Conservation (phyloP, 352 stramenopile species). For the Halophytophthora polymorphica region DNA sequence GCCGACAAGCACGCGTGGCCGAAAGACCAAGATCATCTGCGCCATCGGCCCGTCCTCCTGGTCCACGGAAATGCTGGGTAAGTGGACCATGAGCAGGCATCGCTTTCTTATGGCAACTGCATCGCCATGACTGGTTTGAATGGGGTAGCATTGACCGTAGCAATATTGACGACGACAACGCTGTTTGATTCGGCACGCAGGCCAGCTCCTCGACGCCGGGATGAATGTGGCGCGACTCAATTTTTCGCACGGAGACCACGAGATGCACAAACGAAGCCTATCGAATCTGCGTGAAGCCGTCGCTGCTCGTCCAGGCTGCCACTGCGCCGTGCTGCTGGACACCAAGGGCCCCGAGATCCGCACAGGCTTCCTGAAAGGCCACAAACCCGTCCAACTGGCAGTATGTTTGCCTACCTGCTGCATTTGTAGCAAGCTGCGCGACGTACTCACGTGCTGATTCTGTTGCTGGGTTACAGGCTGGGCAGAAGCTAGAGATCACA, state of each 20-base stretch:
- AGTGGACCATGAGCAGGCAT: too few relatives aligned
- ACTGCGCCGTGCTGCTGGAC: slow-evolving; percentile 95
- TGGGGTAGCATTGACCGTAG: too few relatives aligned
- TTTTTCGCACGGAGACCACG: slow-evolving; percentile 98
- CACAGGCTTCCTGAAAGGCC: slow-evolving; percentile 79
- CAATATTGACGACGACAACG: slow-evolving; percentile 1
- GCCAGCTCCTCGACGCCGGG: slow-evolving; percentile 77
- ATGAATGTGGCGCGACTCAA: slow-evolving; percentile 99
- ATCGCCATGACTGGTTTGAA: too few relatives aligned
- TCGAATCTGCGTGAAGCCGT: slow-evolving; percentile 88
- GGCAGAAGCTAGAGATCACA: slow-evolving; percentile 86
- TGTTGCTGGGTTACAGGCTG: slow-evolving; percentile 31
- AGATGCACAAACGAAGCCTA: slow-evolving; percentile 87
- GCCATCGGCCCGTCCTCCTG: slow-evolving; percentile 97
- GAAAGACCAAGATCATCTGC: slow-evolving; percentile 99
- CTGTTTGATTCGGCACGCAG: slow-evolving; percentile 16
- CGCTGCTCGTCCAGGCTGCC: slow-evolving; percentile 56
- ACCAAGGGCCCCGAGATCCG: slow-evolving; percentile 97
- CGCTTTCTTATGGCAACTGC: too few relatives aligned
- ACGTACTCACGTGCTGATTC: background rate
- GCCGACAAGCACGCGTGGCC: slow-evolving; percentile 40
- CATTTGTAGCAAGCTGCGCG: slow-evolving; percentile 6
- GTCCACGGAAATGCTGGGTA: slow-evolving; percentile 94
- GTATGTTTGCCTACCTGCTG: slow-evolving; percentile 17
- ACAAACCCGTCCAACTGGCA: slow-evolving; percentile 64